Percentiles rank a stretch among this genome's conserved stretches.
Conservation (phyloP, 495 filamentous ascomycete genomes). For the Parathielavia hyrcaniae region DNA sequence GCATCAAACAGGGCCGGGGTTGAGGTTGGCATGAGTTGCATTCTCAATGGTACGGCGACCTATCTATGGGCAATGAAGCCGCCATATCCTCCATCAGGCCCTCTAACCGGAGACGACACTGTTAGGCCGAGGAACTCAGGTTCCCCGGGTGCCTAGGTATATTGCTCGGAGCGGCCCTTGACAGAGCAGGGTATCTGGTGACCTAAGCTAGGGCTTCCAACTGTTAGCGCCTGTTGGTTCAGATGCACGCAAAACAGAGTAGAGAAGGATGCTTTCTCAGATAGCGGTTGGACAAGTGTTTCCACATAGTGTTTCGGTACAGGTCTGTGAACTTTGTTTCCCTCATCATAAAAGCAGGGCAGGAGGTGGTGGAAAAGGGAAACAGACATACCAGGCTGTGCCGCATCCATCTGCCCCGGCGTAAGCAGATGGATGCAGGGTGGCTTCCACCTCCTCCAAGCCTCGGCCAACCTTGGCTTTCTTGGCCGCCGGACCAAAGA, state of each 20-base stretch:
- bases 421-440: background rate
- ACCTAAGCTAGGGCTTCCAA: conserved; percentile 1
- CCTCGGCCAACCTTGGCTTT: conserved; percentile 34
- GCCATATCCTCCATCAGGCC: background rate
- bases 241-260: conserved; percentile 9
- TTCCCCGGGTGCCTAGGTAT: too few species aligned
- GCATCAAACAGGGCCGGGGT: too few species aligned
- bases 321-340: conserved; percentile 68
- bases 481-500: conserved; percentile 53
- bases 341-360: conserved; percentile 52
- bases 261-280: conserved; percentile 46
- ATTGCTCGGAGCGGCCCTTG: background rate
- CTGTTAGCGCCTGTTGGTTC: conserved; percentile 24
- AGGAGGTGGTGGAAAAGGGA: conserved; percentile 9
- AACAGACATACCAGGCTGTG: conserved; percentile 31
- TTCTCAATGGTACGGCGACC: background rate
- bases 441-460: conserved; percentile 7
- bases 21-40: background rate
- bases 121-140: too few species aligned
- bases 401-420: background rate
- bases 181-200: background rate
- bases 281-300: conserved; percentile 69
- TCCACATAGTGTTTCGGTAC: conserved; percentile 62
- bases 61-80: background rate
- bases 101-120: background rate